phyloP scores from a whole-genome alignment of 345 rosid species.

The Rhodamnia rubescens region DNA sequence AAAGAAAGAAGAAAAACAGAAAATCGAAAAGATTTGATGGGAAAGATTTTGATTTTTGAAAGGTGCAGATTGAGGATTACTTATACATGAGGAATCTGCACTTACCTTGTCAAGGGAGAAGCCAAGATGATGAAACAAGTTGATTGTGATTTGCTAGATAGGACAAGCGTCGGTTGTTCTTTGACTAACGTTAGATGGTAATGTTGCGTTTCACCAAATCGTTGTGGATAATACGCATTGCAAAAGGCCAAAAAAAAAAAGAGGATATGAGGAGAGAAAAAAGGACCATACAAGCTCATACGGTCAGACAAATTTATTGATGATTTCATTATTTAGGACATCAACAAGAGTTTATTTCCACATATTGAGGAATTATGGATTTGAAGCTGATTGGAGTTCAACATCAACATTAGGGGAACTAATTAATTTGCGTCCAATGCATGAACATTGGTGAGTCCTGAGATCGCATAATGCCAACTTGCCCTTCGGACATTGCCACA shows the following conservation, averaged over 20 bases:
- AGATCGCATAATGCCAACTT: neutral
- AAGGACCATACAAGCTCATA: neutral
- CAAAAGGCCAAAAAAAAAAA: neutral
- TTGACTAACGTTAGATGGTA: neutral
- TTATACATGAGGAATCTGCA: accelerated
- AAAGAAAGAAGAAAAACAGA: neutral
- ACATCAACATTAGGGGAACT: neutral
- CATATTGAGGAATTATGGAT: neutral
- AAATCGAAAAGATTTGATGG: neutral
- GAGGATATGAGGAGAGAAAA: neutral
- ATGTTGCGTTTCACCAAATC: neutral
- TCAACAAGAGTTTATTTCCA: neutral
- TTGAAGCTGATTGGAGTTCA: neutral
- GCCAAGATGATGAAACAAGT: neutral
- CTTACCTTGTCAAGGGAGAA: neutral
- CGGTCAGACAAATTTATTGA: neutral
- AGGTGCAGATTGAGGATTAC: neutral
- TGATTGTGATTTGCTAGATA: neutral
- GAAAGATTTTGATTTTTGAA: neutral
- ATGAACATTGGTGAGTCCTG: neutral
- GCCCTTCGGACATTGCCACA: neutral
- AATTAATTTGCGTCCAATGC: neutral
- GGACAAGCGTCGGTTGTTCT: neutral
- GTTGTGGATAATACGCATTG: neutral
- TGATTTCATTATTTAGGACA: neutral